Conservation (phyloP, 495 filamentous ascomycete species). For the Pseudevernia furfuracea region DNA sequence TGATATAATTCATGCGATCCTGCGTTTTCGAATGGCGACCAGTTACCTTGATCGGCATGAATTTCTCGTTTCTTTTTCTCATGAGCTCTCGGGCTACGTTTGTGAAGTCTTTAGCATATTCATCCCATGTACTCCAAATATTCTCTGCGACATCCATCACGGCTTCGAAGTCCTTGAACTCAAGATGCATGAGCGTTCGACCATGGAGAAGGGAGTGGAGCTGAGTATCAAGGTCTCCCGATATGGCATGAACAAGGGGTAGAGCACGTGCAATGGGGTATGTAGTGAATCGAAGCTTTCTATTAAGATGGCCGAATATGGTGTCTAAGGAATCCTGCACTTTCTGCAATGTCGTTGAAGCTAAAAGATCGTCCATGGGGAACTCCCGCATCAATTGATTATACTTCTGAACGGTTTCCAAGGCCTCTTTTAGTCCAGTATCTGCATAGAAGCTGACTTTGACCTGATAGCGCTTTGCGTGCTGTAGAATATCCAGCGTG, state of each 20-base stretch:
- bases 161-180: constrained; percentile 79
- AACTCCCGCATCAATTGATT: constrained; percentile 98
- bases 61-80: constrained; percentile 83
- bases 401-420: constrained; percentile 92
- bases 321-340: constrained; percentile 80
- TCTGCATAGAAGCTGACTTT: constrained; percentile 94
- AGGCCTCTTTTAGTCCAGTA: constrained; percentile 89
- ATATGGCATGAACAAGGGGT: constrained; percentile 96
- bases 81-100: constrained; percentile 92
- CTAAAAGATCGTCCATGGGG: constrained; percentile 86
- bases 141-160: constrained; percentile 74
- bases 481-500: constrained; percentile 86
- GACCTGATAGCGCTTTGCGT: constrained; percentile 93
- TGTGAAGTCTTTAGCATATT: constrained; percentile 93
- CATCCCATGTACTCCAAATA: constrained; percentile 90
- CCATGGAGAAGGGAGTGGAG: constrained; percentile 81
- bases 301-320: constrained; percentile 91
- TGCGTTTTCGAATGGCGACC: constrained; percentile 79
- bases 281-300: constrained; percentile 87
- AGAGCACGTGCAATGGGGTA: constrained; percentile 90
- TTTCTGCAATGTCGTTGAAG: constrained; percentile 81
- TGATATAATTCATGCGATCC: constrained; percentile 83
- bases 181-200: constrained; percentile 79
- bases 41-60: constrained; percentile 93
- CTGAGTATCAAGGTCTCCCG: constrained; percentile 77